These are phyloP conservation scores for Lunasporangiospora selenospora DNA, from an alignment of 192 early-diverging fungal genomes.

Conservation along the genomic window DNA sequence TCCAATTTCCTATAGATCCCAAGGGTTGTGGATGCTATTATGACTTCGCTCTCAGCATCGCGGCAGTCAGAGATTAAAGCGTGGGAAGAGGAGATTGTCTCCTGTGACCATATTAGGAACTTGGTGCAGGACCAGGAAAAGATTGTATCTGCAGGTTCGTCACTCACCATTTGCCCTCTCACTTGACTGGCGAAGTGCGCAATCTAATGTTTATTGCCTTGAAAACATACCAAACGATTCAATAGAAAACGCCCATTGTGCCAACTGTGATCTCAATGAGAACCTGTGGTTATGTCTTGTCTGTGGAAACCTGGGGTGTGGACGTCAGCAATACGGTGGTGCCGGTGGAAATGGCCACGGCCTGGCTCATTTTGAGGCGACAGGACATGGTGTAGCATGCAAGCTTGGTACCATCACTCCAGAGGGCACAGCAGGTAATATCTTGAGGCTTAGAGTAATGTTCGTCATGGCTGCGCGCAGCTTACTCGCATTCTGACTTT, in stretches of 20 bases:
- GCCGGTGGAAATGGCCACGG: constrained; percentile 94
- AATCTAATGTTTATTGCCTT: constrained; percentile 18
- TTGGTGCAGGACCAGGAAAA: constrained; percentile 70
- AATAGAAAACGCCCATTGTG: constrained; percentile 76
- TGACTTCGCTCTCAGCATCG: constrained; percentile 80
- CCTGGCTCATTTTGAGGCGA: constrained; percentile 80
- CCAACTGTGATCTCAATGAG: constrained; percentile 83
- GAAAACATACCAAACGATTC: no score
- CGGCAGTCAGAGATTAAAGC: constrained; percentile 90
- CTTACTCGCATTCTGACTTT: neutral
- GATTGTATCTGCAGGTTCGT: constrained; percentile 51
- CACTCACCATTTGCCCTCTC: neutral
- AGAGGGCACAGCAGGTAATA: constrained; percentile 89
- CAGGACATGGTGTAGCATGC: constrained; percentile 82
- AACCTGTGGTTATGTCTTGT: constrained; percentile 97
- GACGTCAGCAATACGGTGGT: constrained; percentile 93
- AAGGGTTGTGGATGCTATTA: constrained; percentile 68
- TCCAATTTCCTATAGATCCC: constrained; percentile 55
- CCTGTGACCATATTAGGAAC: constrained; percentile 81
- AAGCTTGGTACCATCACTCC: constrained; percentile 98
- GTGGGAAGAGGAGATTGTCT: constrained; percentile 87
- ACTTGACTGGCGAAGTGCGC: constrained; percentile 2
- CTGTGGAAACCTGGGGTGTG: constrained; percentile 95
- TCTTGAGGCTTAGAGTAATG: neutral
- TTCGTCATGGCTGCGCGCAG: constrained; percentile 1